Conservation (phyloP, 2,329 filamentous ascomycete genomes). For the Fusarium chlamydosporum region DNA sequence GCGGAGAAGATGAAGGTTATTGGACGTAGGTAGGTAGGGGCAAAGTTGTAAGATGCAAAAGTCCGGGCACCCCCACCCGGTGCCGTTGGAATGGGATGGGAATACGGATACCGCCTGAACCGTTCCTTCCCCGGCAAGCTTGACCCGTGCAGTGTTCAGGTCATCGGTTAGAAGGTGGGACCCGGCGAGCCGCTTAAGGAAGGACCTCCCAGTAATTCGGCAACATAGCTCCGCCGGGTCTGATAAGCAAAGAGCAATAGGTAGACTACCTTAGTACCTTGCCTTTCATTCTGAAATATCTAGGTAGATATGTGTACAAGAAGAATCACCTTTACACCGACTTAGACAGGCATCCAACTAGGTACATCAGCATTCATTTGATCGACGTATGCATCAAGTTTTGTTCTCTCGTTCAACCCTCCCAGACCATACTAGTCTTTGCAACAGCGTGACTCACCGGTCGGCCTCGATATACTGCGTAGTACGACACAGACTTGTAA, state of each 20-base stretch:
- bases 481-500: neutral
- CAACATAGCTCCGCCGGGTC: constrained; percentile 8
- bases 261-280: too few relatives aligned
- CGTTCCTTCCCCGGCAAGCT: constrained; percentile 14
- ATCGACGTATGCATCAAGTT: neutral
- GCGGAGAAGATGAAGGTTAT: neutral
- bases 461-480: neutral
- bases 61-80: constrained; percentile 7
- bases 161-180: constrained; percentile 14
- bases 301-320: too few relatives aligned
- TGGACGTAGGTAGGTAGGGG: neutral
- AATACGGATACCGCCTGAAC: constrained; percentile 13
- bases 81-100: constrained; percentile 1
- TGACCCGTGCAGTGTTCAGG: constrained; percentile 15
- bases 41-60: constrained; percentile 9
- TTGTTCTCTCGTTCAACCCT: neutral
- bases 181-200: constrained; percentile 29
- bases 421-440: neutral
- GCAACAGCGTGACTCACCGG: constrained; percentile 21
- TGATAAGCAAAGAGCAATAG: constrained; percentile 10
- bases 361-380: neutral
- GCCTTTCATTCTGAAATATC: too few relatives aligned
- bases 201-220: constrained; percentile 19
- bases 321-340: neutral
- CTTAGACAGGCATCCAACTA: neutral